Percentiles rank a stretch among this genome's conserved stretches.
Conservation (phyloP, 768 basidiomycete species). For the Daedaleopsis nitida region DNA sequence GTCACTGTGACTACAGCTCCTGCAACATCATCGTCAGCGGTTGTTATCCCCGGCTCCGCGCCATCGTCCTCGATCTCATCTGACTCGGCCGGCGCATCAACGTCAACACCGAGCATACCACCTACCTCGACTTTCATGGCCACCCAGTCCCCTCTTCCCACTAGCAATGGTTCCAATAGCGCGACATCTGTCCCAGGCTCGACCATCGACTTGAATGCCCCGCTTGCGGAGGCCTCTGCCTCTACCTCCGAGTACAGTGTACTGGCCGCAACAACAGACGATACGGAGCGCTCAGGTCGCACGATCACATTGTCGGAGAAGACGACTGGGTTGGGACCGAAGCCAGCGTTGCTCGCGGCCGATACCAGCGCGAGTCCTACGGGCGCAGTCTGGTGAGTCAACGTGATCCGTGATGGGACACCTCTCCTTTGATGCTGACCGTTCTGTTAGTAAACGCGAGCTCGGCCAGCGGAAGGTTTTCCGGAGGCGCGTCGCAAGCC, state of each 20-base stretch:
- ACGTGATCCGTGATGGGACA: not conserved
- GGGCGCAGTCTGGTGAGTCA: not conserved
- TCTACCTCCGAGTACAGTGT: not conserved
- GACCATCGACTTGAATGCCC: not conserved
- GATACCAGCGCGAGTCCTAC: not conserved
- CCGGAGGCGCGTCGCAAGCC: not conserved
- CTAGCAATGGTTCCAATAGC: not conserved
- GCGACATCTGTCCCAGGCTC: not conserved
- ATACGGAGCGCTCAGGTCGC: not conserved
- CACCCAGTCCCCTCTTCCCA: not conserved
- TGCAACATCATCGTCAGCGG: not conserved
- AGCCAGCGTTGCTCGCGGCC: not conserved
- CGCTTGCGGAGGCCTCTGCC: not conserved
- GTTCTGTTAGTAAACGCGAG: not conserved
- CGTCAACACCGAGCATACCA: not conserved
- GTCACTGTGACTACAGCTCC: constrained; percentile 25
- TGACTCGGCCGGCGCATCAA: not conserved
- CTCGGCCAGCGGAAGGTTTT: not conserved
- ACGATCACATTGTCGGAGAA: no score
- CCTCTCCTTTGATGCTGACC: no score
- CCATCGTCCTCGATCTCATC: not conserved
- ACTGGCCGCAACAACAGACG: not conserved
- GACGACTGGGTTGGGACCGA: no score
- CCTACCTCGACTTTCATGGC: not conserved
- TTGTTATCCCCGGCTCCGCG: not conserved